These are phyloP conservation scores for Sporothrix pallida DNA, from an alignment of 2,329 filamentous ascomycete species.

Conservation along the genomic window DNA sequence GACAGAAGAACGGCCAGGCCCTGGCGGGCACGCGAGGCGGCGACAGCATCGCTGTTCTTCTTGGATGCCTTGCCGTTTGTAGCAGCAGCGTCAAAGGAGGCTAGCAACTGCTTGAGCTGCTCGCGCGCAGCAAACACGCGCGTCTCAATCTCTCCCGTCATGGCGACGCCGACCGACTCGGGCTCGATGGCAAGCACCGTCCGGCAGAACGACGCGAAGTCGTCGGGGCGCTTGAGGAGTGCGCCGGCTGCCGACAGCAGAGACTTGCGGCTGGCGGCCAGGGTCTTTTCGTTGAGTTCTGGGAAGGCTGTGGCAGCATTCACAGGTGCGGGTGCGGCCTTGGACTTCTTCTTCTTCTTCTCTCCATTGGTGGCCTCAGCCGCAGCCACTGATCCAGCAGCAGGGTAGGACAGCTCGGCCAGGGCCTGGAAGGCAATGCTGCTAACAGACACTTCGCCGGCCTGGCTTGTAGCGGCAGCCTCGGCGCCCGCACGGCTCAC, in stretches of 20 bases:
- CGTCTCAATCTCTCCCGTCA: slow-evolving; percentile 61
- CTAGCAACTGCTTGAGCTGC: slow-evolving; percentile 58
- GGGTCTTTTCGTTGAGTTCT: slow-evolving; percentile 58
- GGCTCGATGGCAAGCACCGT: slow-evolving; percentile 61
- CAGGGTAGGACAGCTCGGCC: slow-evolving; percentile 61
- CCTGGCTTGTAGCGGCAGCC: slow-evolving; percentile 42
- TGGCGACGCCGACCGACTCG: slow-evolving; percentile 56
- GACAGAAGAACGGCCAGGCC: slow-evolving; percentile 83
- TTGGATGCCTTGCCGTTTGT: slow-evolving; percentile 49
- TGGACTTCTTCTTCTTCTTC: slow-evolving; percentile 28
- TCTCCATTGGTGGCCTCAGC: not conserved
- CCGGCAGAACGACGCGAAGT: slow-evolving; percentile 59
- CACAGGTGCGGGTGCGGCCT: not conserved
- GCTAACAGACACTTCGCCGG: slow-evolving; percentile 47
- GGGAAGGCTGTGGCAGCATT: slow-evolving; percentile 46
- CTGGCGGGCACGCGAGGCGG: slow-evolving; percentile 55
- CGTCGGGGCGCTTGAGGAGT: slow-evolving; percentile 59
- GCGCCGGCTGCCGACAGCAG: slow-evolving; percentile 64
- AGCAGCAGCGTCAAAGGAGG: not conserved
- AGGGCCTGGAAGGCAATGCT: slow-evolving; percentile 58
- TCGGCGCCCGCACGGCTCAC: slow-evolving; percentile 49
- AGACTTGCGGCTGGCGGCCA: slow-evolving; percentile 61
- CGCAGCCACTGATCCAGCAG: slow-evolving; percentile 43
- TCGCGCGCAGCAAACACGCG: slow-evolving; percentile 59
- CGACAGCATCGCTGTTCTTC: slow-evolving; percentile 39